Evolutionary conservation across 1,139 yeast species (phyloP).

Genomic region (Magnusiomyces starmeri): DNA sequence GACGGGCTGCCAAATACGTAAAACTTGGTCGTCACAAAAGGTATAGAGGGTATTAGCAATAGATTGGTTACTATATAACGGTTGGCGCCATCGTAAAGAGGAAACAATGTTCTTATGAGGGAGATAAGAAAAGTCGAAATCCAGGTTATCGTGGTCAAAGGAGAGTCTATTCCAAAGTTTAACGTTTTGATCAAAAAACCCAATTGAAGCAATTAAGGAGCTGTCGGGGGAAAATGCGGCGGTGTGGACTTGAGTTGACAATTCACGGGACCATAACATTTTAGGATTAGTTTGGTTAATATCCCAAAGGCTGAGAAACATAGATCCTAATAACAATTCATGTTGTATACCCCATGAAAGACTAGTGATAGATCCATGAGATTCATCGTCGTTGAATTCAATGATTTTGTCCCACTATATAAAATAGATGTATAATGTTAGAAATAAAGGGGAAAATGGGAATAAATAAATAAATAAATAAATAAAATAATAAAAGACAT

Average conservation of each 20-base stretch:
- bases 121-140: constrained; percentile 65
- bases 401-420: constrained; percentile 47
- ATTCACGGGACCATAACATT: constrained; percentile 46
- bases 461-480: neutral
- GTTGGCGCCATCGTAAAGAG: constrained; percentile 32
- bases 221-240: constrained; percentile 59
- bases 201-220: constrained; percentile 54
- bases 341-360: constrained; percentile 62
- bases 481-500: neutral
- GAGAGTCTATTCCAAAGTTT: constrained; percentile 76
- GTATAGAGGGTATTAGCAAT: constrained; percentile 50
- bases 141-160: constrained; percentile 57
- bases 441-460: constrained; percentile 22
- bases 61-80: constrained; percentile 23
- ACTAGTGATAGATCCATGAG: constrained; percentile 39
- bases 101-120: constrained; percentile 57
- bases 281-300: constrained; percentile 36
- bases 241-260: constrained; percentile 47
- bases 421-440: constrained; percentile 16
- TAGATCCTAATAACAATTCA: constrained; percentile 59
- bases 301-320: constrained; percentile 48
- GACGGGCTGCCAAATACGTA: constrained; percentile 70
- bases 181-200: constrained; percentile 52
- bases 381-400: constrained; percentile 33
- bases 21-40: constrained; percentile 44